These are phyloP conservation scores for Polyporus tsugae DNA, from an alignment of 1,284 basidiomycete species.

Conservation along the genomic window DNA sequence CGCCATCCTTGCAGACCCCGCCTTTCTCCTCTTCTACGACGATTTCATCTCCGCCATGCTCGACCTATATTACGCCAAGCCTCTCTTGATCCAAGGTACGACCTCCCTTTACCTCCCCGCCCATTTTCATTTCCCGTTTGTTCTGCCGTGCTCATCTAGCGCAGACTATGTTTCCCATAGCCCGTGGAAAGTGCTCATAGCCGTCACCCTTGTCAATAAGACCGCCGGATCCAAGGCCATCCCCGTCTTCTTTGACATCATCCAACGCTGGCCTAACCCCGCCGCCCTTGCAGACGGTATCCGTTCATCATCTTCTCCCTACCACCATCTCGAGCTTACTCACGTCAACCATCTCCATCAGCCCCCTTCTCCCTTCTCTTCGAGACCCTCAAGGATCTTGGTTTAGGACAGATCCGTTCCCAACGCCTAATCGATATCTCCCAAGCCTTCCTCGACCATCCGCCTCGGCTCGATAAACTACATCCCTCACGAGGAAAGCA, in stretches of 20 bases:
- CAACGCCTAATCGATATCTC: slow-evolving; percentile 60
- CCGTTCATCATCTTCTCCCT: not conserved
- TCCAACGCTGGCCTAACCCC: slow-evolving; percentile 61
- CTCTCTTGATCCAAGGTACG: slow-evolving; percentile 37
- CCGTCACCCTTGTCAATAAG: slow-evolving; percentile 63
- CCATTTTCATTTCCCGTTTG: not conserved
- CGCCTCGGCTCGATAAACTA: slow-evolving; percentile 42
- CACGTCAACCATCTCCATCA: not conserved
- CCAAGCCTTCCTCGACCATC: slow-evolving; percentile 52
- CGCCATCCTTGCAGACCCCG: slow-evolving; percentile 4
- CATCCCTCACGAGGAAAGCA: slow-evolving; percentile 27
- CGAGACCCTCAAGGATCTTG: slow-evolving; percentile 55
- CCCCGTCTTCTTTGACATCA: slow-evolving; percentile 62
- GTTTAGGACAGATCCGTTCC: slow-evolving; percentile 60
- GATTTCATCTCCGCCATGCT: slow-evolving; percentile 24
- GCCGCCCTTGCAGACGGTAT: slow-evolving; percentile 55
- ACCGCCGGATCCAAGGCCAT: slow-evolving; percentile 60
- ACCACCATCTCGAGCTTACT: not conserved
- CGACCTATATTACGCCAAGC: slow-evolving; percentile 34
- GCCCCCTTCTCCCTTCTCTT: slow-evolving; percentile 40
- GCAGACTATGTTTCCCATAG: slow-evolving; percentile 56
- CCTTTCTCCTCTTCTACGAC: slow-evolving; percentile 27
- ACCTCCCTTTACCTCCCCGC: not conserved
- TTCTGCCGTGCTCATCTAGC: not conserved
- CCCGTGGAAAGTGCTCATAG: slow-evolving; percentile 64